These are phyloP conservation scores for Epichloe sp. DNA, from an alignment of 2,329 filamentous ascomycete genomes.

Conservation along the genomic window DNA sequence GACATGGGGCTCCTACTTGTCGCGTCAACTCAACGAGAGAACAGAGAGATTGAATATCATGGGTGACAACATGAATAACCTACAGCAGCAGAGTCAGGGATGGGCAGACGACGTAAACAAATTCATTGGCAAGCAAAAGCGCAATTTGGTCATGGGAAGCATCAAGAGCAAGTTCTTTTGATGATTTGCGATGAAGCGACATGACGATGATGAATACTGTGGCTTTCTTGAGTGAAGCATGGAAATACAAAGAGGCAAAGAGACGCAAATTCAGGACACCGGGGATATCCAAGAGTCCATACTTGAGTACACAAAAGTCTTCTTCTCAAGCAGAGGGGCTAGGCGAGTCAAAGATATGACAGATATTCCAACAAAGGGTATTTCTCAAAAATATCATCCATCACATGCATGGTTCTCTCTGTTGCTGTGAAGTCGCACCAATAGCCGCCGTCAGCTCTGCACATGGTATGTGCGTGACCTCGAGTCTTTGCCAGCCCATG, in stretches of 20 bases:
- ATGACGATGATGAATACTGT: background rate
- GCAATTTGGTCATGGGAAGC: conserved; percentile 62
- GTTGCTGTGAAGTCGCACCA: conserved; percentile 9
- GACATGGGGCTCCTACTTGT: conserved; percentile 67
- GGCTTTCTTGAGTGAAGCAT: background rate
- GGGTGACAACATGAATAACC: conserved; percentile 70
- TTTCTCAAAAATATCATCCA: conserved; percentile 6
- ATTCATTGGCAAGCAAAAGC: conserved; percentile 77
- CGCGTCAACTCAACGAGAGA: conserved; percentile 75
- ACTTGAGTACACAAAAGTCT: background rate
- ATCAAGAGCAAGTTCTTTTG: conserved; percentile 46
- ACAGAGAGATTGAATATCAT: conserved; percentile 78
- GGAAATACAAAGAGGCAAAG: background rate
- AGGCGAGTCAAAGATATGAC: background rate
- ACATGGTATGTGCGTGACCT: conserved; percentile 8
- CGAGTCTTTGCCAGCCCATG: background rate
- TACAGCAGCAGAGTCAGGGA: conserved; percentile 67
- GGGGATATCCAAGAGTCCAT: too few species aligned
- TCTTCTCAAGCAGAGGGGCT: too few species aligned
- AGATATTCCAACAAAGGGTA: conserved; percentile 8
- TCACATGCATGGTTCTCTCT: conserved; percentile 5
- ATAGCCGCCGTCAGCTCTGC: conserved; percentile 10
- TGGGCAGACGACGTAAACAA: conserved; percentile 86
- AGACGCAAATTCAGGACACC: too few species aligned
- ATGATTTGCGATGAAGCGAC: background rate